phyloP scores from a whole-genome alignment of 345 rosid species.

The Acer saccharum region DNA sequence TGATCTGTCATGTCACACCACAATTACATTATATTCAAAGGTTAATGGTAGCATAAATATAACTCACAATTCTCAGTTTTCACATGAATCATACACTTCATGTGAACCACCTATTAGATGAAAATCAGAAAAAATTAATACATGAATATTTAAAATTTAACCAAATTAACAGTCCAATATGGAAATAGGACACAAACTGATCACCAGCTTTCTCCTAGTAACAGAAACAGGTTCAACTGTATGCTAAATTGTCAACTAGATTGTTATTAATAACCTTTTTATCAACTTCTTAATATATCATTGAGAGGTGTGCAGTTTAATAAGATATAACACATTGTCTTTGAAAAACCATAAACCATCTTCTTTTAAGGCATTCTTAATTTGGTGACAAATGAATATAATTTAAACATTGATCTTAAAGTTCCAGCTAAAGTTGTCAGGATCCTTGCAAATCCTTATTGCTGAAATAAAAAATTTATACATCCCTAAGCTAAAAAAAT shows the following conservation, averaged over 20 bases:
- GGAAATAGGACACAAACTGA: neutral
- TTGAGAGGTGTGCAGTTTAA: neutral
- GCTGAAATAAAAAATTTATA: neutral
- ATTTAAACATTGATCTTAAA: neutral
- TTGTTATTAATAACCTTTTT: neutral
- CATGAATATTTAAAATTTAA: neutral
- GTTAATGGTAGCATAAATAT: neutral
- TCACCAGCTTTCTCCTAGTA: neutral
- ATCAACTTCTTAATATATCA: neutral
- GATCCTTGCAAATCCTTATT: neutral
- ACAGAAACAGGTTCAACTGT: neutral
- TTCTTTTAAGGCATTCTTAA: neutral
- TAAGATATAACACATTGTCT: neutral
- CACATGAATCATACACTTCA: neutral
- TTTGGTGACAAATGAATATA: neutral
- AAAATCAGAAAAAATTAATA: neutral
- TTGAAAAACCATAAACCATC: neutral
- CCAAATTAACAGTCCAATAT: neutral
- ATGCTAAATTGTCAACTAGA: neutral
- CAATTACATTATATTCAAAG: constrained; percentile 9
- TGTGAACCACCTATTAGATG: neutral
- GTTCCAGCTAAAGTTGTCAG: neutral
- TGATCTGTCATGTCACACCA: constrained; percentile 42
- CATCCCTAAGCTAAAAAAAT: neutral
- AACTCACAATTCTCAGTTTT: neutral